Base-by-base conservation (phyloP, 2,329 filamentous ascomycete species). In the Trichoderma sp. region DNA sequence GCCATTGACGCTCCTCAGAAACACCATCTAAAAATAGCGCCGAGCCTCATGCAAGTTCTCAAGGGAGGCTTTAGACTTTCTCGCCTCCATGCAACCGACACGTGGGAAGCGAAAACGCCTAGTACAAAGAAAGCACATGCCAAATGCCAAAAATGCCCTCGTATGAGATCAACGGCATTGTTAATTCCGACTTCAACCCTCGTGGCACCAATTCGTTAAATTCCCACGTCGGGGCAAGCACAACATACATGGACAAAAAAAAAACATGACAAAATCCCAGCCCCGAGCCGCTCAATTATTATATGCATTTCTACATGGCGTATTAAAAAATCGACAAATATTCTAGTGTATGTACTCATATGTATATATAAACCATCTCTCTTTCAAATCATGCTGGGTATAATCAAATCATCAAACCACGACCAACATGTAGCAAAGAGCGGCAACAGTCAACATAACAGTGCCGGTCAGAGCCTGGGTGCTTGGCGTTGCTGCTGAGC, bases 321-420 rank as follows among this genome's bases (percentile, higher is more conserved):
- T 47, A 59, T 50, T 58, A 68, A 26, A 39, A 55, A 55, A 39
- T 43, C 39, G 39, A 43, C 39, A 43, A 62, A 39, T 43, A 32
- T 23, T 70, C 58, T 70, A 70, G 23, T 55, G n/a, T 70, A 57
- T 70, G 58, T 70, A 64, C 47, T 32, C 59, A 15, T 70, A 63
- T 70, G 39, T 62, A 70, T 53, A 55, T 43, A 23, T 28, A 26
- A 34, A 43, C 39, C 26, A 53, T 70, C 43, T 70, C 68, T 53
- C 47, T 68, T 43, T 43, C 34, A 59, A 36, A 53, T 70, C 59
- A 64, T 70, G 34, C 50, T 15, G 15, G 23, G n/a, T n/a, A 57
- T 20, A 63, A 13, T 50, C 23, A 70, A 63, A 70, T 57, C 47
- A 63, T 64, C 59, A 70, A 64, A 64, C 39, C 30, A 53, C 64